A percentile compares a stretch with the other conserved stretches of the same genome.
phyloP scores from a whole-genome alignment of 345 rosid species.

The Sonneratia caseolaris region DNA sequence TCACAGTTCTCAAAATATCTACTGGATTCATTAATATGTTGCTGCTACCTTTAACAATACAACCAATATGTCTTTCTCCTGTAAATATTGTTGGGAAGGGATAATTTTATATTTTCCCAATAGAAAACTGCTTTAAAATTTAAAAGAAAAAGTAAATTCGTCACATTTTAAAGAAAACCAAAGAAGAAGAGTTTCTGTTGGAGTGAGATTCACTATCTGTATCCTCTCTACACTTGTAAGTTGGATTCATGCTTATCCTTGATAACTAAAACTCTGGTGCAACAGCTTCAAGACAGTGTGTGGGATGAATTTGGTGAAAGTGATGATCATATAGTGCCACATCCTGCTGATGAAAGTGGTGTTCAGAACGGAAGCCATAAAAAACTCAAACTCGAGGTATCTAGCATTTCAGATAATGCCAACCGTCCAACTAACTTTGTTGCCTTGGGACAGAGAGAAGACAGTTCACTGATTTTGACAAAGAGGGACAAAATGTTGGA shows the following conservation, averaged over 20 bases:
- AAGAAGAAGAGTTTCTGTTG: neutral
- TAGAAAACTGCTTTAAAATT: neutral
- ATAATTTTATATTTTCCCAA: neutral
- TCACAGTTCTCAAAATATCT: neutral
- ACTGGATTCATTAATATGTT: neutral
- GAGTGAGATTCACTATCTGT: neutral
- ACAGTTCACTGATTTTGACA: constrained; percentile 11
- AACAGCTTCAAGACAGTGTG: constrained; percentile 51
- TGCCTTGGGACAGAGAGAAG: constrained; percentile 25
- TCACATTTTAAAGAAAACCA: neutral
- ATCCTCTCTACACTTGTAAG: neutral
- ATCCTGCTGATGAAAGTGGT: constrained; percentile 24
- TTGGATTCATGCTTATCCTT: neutral
- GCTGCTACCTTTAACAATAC: neutral
- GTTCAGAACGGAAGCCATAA: constrained; percentile 25
- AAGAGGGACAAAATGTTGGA: constrained; percentile 46
- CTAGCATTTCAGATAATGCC: constrained; percentile 25
- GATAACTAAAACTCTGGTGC: constrained; percentile 5
- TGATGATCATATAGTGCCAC: constrained; percentile 76
- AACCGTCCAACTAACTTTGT: constrained; percentile 20
- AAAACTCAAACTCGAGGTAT: constrained; percentile 39
- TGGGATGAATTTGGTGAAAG: constrained; percentile 42
- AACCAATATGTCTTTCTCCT: neutral
- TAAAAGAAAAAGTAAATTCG: neutral
- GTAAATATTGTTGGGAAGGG: neutral